A percentile compares a stretch with the other conserved stretches of the same genome.
These are phyloP conservation scores for Lathyrus sativus DNA, from an alignment of 306 rosid genomes.

Conservation along the genomic window DNA sequence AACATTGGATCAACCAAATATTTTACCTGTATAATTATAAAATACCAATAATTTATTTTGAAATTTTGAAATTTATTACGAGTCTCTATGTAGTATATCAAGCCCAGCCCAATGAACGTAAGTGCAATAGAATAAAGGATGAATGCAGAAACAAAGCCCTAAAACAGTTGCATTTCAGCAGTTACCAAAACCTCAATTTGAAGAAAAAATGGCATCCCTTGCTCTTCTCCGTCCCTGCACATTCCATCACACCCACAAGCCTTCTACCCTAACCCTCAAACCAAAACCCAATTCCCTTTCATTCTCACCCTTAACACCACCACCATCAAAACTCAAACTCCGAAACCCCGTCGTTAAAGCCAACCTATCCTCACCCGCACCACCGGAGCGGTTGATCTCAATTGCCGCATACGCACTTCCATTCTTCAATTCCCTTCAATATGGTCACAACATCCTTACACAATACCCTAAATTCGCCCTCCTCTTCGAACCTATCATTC, in stretches of 20 bases:
- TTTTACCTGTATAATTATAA: no score
- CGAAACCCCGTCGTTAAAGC: conserved; percentile 29
- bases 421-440: conserved; percentile 88
- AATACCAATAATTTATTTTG: no score
- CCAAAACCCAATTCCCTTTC: not conserved
- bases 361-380: conserved; percentile 59
- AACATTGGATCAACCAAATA: no score
- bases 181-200: not conserved
- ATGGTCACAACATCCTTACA: conserved; percentile 65
- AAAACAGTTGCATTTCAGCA: not conserved
- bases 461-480: conserved; percentile 62
- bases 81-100: no score
- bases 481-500: conserved; percentile 73
- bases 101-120: conserved; percentile 1
- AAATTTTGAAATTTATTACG: no score
- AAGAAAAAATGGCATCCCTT: conserved; percentile 27
- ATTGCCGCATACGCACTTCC: conserved; percentile 82
- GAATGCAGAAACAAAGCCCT: not conserved
- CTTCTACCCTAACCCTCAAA: conserved; percentile 1
- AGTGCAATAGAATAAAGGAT: not conserved
- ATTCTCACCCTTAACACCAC: not conserved
- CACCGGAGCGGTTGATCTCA: conserved; percentile 78
- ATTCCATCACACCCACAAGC: not conserved
- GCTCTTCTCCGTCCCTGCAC: conserved; percentile 28
- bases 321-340: conserved; percentile 16